Evolutionary conservation across 345 rosid genomes (phyloP).

Genomic region (Excoecaria cochinchinensis): DNA sequence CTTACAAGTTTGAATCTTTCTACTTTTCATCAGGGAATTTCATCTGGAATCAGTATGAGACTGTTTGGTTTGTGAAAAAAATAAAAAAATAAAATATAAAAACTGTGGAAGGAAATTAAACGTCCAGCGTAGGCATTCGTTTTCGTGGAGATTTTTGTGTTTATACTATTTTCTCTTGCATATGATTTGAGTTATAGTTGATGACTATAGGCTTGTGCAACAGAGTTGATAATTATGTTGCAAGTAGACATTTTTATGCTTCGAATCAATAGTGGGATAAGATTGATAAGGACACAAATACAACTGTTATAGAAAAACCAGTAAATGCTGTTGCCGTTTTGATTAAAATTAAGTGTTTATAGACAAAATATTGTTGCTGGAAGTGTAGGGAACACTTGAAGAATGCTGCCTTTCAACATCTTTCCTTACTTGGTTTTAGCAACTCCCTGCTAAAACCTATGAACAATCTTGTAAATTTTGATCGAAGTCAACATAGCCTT

Average conservation of each 20-base stretch:
- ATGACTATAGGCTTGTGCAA: background rate
- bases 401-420: background rate
- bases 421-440: background rate
- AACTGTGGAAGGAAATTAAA: background rate
- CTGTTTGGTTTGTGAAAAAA: background rate
- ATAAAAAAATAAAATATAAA: too few relatives aligned
- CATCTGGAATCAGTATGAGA: background rate
- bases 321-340: background rate
- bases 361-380: background rate
- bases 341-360: background rate
- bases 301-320: background rate
- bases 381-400: background rate
- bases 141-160: background rate
- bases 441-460: background rate
- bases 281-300: background rate
- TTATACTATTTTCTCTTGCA: background rate
- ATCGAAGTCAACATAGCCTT: background rate
- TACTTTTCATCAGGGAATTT: background rate
- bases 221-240: background rate
- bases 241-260: background rate
- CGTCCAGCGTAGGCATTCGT: background rate
- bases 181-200: background rate
- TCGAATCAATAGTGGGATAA: background rate
- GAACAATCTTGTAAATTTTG: background rate
- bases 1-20: background rate